phyloP scores from a whole-genome alignment of 495 filamentous ascomycete genomes.

The Talaromyces trachyspermus region DNA sequence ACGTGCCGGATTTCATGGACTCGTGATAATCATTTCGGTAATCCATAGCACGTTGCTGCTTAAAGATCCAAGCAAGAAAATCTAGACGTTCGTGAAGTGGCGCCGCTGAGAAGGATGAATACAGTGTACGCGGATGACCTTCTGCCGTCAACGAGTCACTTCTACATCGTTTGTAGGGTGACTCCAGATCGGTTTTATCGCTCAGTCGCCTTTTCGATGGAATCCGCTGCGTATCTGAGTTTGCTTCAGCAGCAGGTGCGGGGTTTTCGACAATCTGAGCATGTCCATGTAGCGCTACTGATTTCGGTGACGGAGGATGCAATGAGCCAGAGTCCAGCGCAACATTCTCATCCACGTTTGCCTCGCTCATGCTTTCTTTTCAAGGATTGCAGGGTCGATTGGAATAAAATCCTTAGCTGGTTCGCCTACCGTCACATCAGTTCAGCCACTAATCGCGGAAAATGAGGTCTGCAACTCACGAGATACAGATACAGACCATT shows the following conservation, averaged over 20 bases:
- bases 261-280: constrained; percentile 2
- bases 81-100: background rate
- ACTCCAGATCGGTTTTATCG: background rate
- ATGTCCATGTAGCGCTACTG: background rate
- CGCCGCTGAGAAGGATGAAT: background rate
- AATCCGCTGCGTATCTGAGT: background rate
- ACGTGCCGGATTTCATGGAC: too few species aligned
- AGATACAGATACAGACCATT: background rate
- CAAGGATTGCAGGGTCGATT: constrained; percentile 5
- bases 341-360: constrained; percentile 5
- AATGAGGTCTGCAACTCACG: background rate
- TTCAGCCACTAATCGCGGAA: background rate
- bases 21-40: too few species aligned
- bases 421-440: background rate
- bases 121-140: background rate
- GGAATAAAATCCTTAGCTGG: constrained; percentile 1
- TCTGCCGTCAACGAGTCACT: background rate
- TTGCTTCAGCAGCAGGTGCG: background rate
- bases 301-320: constrained; percentile 1
- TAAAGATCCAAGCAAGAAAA: background rate
- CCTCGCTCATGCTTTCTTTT: constrained; percentile 1
- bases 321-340: background rate
- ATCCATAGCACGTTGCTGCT: too few species aligned
- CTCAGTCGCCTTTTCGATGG: constrained; percentile 1
- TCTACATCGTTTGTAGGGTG: background rate